Percentiles rank a stretch among this genome's conserved stretches.
These are phyloP conservation scores for Cytospora mali DNA, from an alignment of 2,329 filamentous ascomycete species.

Conservation along the genomic window DNA sequence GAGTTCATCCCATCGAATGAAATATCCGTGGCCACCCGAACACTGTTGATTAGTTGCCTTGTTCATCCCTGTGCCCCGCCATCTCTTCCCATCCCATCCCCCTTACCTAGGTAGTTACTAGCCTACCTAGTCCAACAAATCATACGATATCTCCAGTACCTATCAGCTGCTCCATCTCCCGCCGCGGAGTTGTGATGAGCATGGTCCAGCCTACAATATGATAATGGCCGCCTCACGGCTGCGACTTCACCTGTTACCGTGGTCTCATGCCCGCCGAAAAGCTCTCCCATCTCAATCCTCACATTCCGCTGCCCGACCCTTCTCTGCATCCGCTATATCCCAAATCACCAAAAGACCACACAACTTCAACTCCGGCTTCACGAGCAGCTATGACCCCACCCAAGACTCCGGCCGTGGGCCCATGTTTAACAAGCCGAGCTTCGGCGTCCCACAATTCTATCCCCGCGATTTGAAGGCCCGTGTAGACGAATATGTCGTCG, in stretches of 20 bases:
- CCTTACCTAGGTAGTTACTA: neutral
- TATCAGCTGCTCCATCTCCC: neutral
- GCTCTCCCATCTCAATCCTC: neutral
- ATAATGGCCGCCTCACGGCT: conserved; percentile 26
- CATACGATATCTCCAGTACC: conserved; percentile 1
- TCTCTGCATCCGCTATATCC: conserved; percentile 37
- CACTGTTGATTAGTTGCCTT: too few species aligned
- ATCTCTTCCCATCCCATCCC: neutral
- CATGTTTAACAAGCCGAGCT: conserved; percentile 60
- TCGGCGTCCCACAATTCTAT: conserved; percentile 66
- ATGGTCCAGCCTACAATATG: conserved; percentile 20
- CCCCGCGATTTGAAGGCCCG: conserved; percentile 79
- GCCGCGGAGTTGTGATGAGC: conserved; percentile 11
- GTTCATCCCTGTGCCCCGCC: neutral
- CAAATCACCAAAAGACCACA: conserved; percentile 44
- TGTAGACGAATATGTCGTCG: conserved; percentile 94
- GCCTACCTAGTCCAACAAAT: neutral
- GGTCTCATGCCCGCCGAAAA: conserved; percentile 25
- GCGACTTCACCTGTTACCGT: conserved; percentile 27
- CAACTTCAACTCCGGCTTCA: conserved; percentile 60
- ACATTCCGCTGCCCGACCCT: neutral
- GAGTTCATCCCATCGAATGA: neutral
- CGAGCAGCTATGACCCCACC: conserved; percentile 60
- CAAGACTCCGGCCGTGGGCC: conserved; percentile 58
- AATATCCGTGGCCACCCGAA: too few species aligned